Percentiles rank a stretch among this genome's conserved stretches.
Conservation (phyloP, 495 filamentous ascomycete species). For the Penicillium angulare region DNA sequence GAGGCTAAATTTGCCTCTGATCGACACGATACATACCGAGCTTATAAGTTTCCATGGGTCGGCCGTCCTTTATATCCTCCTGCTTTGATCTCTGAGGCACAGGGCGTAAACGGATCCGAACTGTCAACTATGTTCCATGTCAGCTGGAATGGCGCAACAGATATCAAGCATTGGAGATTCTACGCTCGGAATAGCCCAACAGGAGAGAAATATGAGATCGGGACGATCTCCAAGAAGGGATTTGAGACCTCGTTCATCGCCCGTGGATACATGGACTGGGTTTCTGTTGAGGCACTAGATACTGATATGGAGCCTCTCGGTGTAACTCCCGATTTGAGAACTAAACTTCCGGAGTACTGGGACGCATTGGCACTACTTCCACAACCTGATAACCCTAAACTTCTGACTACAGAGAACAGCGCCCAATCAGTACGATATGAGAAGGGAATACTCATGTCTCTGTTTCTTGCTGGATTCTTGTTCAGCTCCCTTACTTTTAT, state of each 20-base stretch:
- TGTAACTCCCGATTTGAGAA: not conserved
- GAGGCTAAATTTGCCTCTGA: constrained; percentile 13
- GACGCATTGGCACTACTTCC: not conserved
- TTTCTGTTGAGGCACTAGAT: constrained; percentile 6
- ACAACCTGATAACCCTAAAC: not conserved
- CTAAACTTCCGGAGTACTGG: constrained; percentile 1
- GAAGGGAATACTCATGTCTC: too few relatives aligned
- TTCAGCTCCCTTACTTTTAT: too few relatives aligned
- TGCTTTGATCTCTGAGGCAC: not conserved
- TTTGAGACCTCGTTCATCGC: constrained; percentile 4
- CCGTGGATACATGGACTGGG: constrained; percentile 3
- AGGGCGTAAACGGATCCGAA: constrained; percentile 8
- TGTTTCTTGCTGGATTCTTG: too few relatives aligned
- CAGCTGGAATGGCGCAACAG: constrained; percentile 15
- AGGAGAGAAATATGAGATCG: not conserved
- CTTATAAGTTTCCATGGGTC: constrained; percentile 17
- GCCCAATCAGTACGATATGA: too few relatives aligned
- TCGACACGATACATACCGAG: constrained; percentile 12
- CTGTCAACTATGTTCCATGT: constrained; percentile 13
- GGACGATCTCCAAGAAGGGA: not conserved
- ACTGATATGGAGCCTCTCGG: not conserved
- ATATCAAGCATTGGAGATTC: constrained; percentile 1
- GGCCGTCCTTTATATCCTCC: constrained; percentile 13
- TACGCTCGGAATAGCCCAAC: not conserved
- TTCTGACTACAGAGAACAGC: not conserved